Evolutionary conservation across 805 yeast genomes (phyloP), one percentile per base, ranked within the genome.

Genomic region (Brettanomyces nanus): DNA sequence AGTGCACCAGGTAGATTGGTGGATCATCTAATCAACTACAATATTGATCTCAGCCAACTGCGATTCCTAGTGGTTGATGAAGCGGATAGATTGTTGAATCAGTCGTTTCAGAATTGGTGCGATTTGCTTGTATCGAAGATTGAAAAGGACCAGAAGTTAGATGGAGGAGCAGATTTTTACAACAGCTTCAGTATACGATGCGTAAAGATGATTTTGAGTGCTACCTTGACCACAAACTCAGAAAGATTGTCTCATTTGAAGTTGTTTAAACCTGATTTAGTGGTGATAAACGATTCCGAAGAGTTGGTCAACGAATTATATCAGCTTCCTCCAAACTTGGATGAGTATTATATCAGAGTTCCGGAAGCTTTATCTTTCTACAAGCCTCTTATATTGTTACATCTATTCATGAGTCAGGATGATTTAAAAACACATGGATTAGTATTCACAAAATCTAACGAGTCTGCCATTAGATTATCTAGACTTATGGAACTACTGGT

Each of bases 61-160:
- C 66, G 74, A 45, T 82, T 69, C 54, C 63, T 84, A 49, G 75
- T 84, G 9, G 70, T 84, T 36, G 95, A 84, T 61, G 95, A 84
- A 58, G 94, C 90, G 6, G 95, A 84, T 59, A 65, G 86, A 44
- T 61, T 84, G 41, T 64, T 92, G 46, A 86, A 85, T 52, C 97
- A 92, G 57, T 75, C 84, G 11, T 92, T 86, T 59, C 97, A 92
- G 60, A 86, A 87, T 56, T 92, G 99, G 99, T 72, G 84, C 62
- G 66, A 69, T 53, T 68, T 65, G 33, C 66, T 80, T 23, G 65
- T 77, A 43, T 49, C 57, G 19, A 59, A 57, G 33, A 49, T 68
- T 17, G 65, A 58, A 15, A 40, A 51, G 4, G 65, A 61, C 36
- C 60, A 69, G 38, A 56, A 40, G 18, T 11, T 30, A 2, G 43